Evolutionary conservation across 306 rosid genomes (phyloP), one percentile per base, ranked within the genome.

Genomic region (Fragaria iinumae): DNA sequence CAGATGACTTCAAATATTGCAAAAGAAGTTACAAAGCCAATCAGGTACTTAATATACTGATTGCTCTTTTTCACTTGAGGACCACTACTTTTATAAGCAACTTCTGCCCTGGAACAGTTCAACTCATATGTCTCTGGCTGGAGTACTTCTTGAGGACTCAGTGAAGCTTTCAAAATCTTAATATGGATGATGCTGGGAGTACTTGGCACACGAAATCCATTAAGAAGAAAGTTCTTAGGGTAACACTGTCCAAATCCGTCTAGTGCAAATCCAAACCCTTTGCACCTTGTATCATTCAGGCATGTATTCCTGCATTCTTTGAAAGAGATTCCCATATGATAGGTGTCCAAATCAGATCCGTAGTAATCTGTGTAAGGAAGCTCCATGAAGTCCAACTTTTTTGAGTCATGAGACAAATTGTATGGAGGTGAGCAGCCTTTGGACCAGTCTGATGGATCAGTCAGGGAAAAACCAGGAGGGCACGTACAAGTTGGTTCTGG

Each of bases 391-490:
- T 73, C 79, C 23, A 56, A 59, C 11, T 62, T 47, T 9, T 32
- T 17, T 3, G 59, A 6, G 49, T 78, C 57, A 38, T 49, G 55
- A 2, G 64, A 44, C 64, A 84, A 67, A 34, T 78, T 70, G 48
- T 72, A 81, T 44, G 23, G 18, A 36, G 86, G 84, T 13, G 69
- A 59, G 69, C 88, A 85, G 5, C 88, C 88, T 68, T 82, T 85
- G 1, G 75, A 76, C 81, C 83, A 63, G 41, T 85, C 88, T 1
- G 86, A 82, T 72, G 55, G 20, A 71, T 85, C 77, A 0, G n/a
- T 68, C 53, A 44, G 25, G 11, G 14, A 7, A 50, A 85, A 82
- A 17, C 84, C 86, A 48, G 17, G 18, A 69, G 88, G 88, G 53
- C 85, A 78, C 17, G 38, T 17, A 45, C 87, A 84, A 74, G 73